Evolutionary conservation across 352 stramenopile genomes (phyloP).

Genomic region (Phytophthora tubulina): DNA sequence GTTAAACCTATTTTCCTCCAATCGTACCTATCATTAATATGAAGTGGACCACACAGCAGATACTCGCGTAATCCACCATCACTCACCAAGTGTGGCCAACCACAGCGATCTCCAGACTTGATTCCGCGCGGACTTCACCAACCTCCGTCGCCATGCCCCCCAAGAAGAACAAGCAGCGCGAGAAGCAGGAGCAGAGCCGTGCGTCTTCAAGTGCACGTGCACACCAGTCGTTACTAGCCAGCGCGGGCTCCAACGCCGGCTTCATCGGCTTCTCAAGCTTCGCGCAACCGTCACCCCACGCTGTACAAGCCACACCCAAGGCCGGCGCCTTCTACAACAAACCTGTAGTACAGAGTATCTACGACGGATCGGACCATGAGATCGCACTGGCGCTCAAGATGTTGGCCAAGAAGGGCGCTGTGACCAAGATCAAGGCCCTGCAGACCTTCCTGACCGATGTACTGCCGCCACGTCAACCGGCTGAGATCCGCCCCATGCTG

Average conservation of each 20-base stretch:
- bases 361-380: slow-evolving; percentile 82
- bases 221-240: slow-evolving; percentile 68
- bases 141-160: slow-evolving; percentile 40
- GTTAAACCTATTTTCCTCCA: slow-evolving; percentile 29
- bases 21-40: slow-evolving; percentile 18
- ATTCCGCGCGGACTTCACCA: slow-evolving; percentile 9
- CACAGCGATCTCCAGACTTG: background rate
- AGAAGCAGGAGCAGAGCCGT: slow-evolving; percentile 85
- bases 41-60: slow-evolving; percentile 14
- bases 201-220: slow-evolving; percentile 83
- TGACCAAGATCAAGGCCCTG: slow-evolving; percentile 88
- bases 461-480: slow-evolving; percentile 63
- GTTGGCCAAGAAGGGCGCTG: slow-evolving; percentile 82
- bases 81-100: slow-evolving; percentile 25
- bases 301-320: slow-evolving; percentile 25
- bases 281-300: slow-evolving; percentile 38
- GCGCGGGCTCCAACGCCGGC: slow-evolving; percentile 28
- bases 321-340: slow-evolving; percentile 22
- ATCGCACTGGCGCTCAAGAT: slow-evolving; percentile 86
- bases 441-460: slow-evolving; percentile 68
- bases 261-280: slow-evolving; percentile 88
- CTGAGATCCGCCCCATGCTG: slow-evolving; percentile 74
- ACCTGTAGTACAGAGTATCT: slow-evolving; percentile 60
- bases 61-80: slow-evolving; percentile 16
- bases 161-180: slow-evolving; percentile 91